Base-by-base conservation (phyloP, 2,329 filamentous ascomycete genomes). In the Amauroascus niger region DNA sequence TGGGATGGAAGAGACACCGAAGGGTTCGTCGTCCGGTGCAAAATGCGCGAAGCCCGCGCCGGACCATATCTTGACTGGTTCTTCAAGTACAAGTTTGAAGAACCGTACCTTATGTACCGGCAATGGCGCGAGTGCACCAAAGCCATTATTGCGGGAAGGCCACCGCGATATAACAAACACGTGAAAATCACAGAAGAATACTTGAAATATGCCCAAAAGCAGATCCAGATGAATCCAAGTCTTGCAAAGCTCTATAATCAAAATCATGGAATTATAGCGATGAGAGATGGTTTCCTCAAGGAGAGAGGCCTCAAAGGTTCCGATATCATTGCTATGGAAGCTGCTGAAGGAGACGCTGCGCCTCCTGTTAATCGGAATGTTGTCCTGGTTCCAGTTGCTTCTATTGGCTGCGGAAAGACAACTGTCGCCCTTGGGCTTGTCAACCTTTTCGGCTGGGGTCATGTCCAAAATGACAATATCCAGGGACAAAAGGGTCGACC, bases 21-120 rank as follows among this genome's bases (percentile, higher is more conserved):
- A 70, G 93, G 93, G 3, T 98, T 98, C 62, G 93, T 98, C 54
- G 86, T 98, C 61, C 84, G 93, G 53, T 97, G 93, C 78, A 87
- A 82, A 73, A 82, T 75, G 75, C 76, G 65, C 51, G 63, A 71
- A 46, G 73, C 74, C 0, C 72, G 70, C 1, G 66, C 68, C 13
- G 69, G 68, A 1, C 78, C 80, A 0, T 93, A 83, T 67, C 73
- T 80, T n/a, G 90, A 98, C 68, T 98, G 93, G 93, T 98, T 98
- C 71, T 98, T 98, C 83, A 98, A 98, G 71, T 98, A 90, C 80
- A 98, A 98, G 73, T 98, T 98, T 57, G 93, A 98, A 65, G 93
- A 98, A 72, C 93, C 93, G 0, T 98, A 98, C 67, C 75, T 98
- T 57, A 94, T 98, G 88, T 98, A 97, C 71, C 83, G 93, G 22